Evolutionary conservation across 169 alveolate species (phyloP), one percentile per base, ranked within the genome.

Genomic region (Eimeria sp.): DNA sequence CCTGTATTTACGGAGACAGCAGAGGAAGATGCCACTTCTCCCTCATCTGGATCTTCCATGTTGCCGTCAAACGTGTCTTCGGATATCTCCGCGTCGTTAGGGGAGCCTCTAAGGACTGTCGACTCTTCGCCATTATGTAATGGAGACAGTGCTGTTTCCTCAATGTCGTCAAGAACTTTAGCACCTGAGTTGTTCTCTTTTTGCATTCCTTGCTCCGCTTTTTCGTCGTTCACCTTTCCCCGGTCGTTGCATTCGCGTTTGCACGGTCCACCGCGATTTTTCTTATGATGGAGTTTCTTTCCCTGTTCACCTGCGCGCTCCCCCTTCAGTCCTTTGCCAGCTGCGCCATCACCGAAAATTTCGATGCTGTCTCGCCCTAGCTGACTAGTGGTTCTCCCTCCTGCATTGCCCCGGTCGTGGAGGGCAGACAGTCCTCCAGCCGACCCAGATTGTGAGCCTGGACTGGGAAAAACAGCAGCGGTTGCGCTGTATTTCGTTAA

Each of bases 41-140:
- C 82, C 34, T 61, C 80, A 63, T 58, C 61, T 27, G 47, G 63
- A 25, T 61, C 92, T 61, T 63, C 92, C 65, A 40, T n/a, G 20
- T 40, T 47, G 76, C 80, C 61, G 27, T 57, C 78, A 49, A n/a
- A 75, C 10, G 13, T 30, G 40, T 54, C 49, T n/a, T 61, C 82
- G 27, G 63, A 47, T 13, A 27, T 7, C 13, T 7, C 92, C n/a
- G 82, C 80, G 40, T 40, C 67, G 49, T 34, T 80, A 58, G 58
- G 43, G 11, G 92, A 86, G 14, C 22, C 65, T 43, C 76, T 61
- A 61, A 63, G 63, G 43, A 34, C n/a, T n/a, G 73, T 1, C 20
- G 11, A 3, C 18, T 10, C 80, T 0, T 86, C 61, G 7, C n/a
- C 43, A 25, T 72, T 49, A 5, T n/a, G 34, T 16, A 86, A 86